Conservation (phyloP, 805 yeast species). For the Saccharomycopsis sp. region DNA sequence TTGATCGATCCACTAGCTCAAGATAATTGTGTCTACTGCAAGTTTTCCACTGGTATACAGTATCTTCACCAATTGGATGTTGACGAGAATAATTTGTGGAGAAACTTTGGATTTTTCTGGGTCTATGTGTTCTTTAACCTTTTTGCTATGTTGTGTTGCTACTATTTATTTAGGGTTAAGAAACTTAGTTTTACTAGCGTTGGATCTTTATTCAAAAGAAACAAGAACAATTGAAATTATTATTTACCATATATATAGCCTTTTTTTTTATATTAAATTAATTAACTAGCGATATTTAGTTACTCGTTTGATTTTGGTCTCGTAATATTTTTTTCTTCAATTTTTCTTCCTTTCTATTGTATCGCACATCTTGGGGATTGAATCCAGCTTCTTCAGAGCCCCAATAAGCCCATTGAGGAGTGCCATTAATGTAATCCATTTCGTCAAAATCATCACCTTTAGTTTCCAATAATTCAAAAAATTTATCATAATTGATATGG, state of each 20-base stretch:
- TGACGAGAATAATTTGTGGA: conserved; percentile 44
- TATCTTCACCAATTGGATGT: conserved; percentile 34
- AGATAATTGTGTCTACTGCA: conserved; percentile 35
- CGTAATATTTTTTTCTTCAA: conserved; percentile 31
- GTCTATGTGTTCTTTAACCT: conserved; percentile 46
- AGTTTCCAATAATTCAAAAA: conserved; percentile 57
- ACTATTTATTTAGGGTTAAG: conserved; percentile 5
- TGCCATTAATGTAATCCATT: conserved; percentile 70
- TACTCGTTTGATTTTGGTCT: conserved; percentile 6
- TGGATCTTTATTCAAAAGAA: too few species aligned
- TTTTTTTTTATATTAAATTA: too few species aligned
- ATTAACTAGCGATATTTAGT: too few species aligned
- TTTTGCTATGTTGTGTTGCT: conserved; percentile 26
- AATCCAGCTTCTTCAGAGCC: conserved; percentile 84
- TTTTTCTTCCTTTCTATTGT: conserved; percentile 56
- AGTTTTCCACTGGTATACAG: conserved; percentile 34
- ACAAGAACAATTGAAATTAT: too few species aligned
- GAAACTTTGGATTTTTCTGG: conserved; percentile 52
- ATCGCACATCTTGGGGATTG: conserved; percentile 76
- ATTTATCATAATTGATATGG: conserved; percentile 75
- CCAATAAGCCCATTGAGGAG: conserved; percentile 90
- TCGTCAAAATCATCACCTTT: conserved; percentile 64
- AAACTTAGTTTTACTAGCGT: background rate
- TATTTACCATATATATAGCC: too few species aligned
- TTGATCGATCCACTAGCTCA: conserved; percentile 41